These are phyloP conservation scores for Scenedesmus sp. DNA, from an alignment of 163 green algal species.

Conservation along the genomic window DNA sequence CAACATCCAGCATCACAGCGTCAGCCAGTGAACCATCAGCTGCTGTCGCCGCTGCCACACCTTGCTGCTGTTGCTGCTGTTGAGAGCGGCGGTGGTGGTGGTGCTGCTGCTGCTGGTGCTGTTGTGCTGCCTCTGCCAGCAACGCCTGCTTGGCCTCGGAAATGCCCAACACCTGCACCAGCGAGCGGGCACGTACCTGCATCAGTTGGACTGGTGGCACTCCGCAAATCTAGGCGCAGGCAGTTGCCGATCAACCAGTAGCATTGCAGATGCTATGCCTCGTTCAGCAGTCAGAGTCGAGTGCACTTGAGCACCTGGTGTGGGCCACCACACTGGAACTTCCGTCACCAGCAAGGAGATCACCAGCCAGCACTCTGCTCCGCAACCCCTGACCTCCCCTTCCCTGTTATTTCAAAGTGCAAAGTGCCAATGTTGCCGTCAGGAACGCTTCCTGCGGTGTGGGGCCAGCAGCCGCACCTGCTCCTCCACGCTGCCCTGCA, in stretches of 20 bases:
- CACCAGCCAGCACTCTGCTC: too few relatives aligned
- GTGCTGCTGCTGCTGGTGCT: slow-evolving; percentile 24
- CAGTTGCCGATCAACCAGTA: too few relatives aligned
- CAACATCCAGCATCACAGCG: neutral
- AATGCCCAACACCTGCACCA: slow-evolving; percentile 22
- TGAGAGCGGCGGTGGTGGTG: neutral
- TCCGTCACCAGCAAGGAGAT: too few relatives aligned
- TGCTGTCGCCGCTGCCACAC: neutral
- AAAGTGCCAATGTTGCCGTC: neutral
- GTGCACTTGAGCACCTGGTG: too few relatives aligned
- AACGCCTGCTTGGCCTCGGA: slow-evolving; percentile 48
- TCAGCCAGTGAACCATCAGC: neutral
- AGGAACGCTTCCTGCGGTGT: too few relatives aligned
- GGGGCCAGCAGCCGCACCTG: slow-evolving; percentile 52
- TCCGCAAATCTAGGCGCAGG: too few relatives aligned
- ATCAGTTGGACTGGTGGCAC: neutral
- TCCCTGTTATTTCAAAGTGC: neutral
- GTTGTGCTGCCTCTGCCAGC: slow-evolving; percentile 25
- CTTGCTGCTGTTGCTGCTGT: slow-evolving; percentile 4
- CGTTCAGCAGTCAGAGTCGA: too few relatives aligned
- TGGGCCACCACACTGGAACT: too few relatives aligned
- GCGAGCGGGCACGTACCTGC: neutral
- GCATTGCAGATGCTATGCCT: too few relatives aligned
- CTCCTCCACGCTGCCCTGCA: slow-evolving; percentile 68
- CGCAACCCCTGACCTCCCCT: too few relatives aligned